Evolutionary conservation across 2,329 filamentous ascomycete genomes (phyloP).

Genomic region (Colletotrichum shisoi): DNA sequence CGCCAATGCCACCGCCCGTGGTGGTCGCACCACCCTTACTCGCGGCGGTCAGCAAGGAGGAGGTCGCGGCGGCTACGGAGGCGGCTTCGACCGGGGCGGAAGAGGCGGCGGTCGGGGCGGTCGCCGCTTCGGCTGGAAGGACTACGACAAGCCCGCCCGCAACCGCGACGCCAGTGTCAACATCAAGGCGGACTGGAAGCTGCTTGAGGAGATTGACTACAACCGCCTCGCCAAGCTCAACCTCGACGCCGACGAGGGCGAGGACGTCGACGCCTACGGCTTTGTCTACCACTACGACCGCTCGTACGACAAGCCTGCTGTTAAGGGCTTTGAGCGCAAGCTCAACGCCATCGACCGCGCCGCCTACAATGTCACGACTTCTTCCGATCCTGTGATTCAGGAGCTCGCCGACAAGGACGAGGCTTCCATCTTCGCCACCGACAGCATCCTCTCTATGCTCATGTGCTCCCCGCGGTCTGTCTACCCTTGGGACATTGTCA

Average conservation of each 20-base stretch:
- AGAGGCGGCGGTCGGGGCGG: constrained; percentile 77
- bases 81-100: constrained; percentile 75
- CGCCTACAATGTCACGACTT: constrained; percentile 97
- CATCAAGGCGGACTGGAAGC: constrained; percentile 93
- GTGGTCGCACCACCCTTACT: constrained; percentile 71
- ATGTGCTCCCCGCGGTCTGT: constrained; percentile 98
- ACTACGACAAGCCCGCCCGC: constrained; percentile 96
- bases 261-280: constrained; percentile 93
- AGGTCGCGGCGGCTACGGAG: constrained; percentile 66
- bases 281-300: constrained; percentile 99
- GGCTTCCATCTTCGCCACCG: constrained; percentile 95
- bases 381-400: constrained; percentile 94
- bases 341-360: constrained; percentile 90
- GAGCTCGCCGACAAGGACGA: constrained; percentile 95
- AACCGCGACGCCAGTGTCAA: constrained; percentile 96
- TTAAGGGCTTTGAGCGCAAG: constrained; percentile 87
- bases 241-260: constrained; percentile 90
- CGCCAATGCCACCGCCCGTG: constrained; percentile 54
- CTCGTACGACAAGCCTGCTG: constrained; percentile 89
- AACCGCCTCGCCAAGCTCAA: constrained; percentile 94
- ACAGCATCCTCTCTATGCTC: constrained; percentile 97
- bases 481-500: constrained; percentile 98
- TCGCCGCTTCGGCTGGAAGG: constrained; percentile 96
- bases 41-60: constrained; percentile 69
- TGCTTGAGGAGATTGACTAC: constrained; percentile 99